Evolutionary conservation across 1,139 yeast genomes (phyloP), one percentile per base, ranked within the genome.

Genomic region (Zhuliangozyma blackwelliae): DNA sequence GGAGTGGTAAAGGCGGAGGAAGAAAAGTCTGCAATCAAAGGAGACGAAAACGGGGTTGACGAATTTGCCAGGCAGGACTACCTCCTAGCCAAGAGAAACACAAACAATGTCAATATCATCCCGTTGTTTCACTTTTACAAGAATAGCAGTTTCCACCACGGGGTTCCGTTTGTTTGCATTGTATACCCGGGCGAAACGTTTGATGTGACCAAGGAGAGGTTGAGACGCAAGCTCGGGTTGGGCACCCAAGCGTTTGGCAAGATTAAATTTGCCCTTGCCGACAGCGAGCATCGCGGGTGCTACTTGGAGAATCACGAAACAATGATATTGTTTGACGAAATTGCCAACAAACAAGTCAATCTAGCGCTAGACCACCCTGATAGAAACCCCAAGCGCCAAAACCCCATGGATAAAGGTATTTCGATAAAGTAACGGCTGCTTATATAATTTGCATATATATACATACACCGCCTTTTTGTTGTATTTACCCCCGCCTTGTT

Each of bases 361-460:
- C 64, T 92, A 39, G 95, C 90, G 19, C 68, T 92, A 55, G 96
- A 92, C 53, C 96, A 87, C 54, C 87, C 92, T 7, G 96, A 88
- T 57, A 75, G 94, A 51, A 59, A 72, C 27, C 68, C 75, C 6
- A 68, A 72, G 45, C 69, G 75, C 36, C 64, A 62, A 28, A 59
- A 65, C 34, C 67, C 61, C 21, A 65, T 65, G 44, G 86, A 79
- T 48, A 78, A 81, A 46, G 83, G 87, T 10, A 80, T 82, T 40
- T 77, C 79, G 38, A 70, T 70, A 33, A 64, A 59, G 47, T 64
- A 25, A 34, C 20, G 20, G n/a, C 12, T 20, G 28, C 12, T 5
- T 7, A 7, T 7, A 9, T 3, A 22, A 22, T 28, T 28, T 31
- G 26, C 27, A 23, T 30, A 20, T 27, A 27, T 30, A 20, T 22